Conservation (phyloP, 2,329 filamentous ascomycete genomes). For the Colletotrichum liaoningense region DNA sequence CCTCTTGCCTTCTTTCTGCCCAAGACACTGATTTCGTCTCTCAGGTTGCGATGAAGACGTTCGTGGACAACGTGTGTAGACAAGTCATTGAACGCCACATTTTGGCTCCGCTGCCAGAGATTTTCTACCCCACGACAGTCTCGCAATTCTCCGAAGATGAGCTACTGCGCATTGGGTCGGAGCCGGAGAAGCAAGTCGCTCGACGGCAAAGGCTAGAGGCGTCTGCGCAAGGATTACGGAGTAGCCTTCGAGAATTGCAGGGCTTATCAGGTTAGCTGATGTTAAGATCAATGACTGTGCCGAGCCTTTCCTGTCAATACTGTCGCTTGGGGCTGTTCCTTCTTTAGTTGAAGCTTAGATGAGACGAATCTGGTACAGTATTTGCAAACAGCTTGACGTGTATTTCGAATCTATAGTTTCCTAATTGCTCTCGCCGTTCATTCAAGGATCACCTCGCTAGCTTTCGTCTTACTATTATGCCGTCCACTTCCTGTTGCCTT, state of each 20-base stretch:
- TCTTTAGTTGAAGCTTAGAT: neutral
- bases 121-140: slow-evolving; percentile 4
- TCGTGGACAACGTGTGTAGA: slow-evolving; percentile 40
- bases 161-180: slow-evolving; percentile 19
- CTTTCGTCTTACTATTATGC: neutral
- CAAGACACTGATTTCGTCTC: rapidly evolving
- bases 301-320: neutral
- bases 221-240: neutral
- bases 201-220: slow-evolving; percentile 5
- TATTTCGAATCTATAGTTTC: too few relatives aligned
- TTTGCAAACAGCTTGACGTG: neutral
- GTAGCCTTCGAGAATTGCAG: slow-evolving; percentile 14
- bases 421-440: too few relatives aligned
- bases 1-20: neutral
- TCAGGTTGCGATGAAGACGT: slow-evolving; percentile 35
- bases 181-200: slow-evolving; percentile 9
- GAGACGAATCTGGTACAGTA: neutral
- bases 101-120: slow-evolving; percentile 12
- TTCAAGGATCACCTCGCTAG: neutral
- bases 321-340: neutral
- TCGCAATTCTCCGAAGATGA: slow-evolving; percentile 13
- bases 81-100: slow-evolving; percentile 41
- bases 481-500: neutral
- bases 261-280: neutral
- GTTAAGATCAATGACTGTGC: neutral